Evolutionary conservation across 1,284 basidiomycete species (phyloP).

Genomic region (Caloboletus inedulis): DNA sequence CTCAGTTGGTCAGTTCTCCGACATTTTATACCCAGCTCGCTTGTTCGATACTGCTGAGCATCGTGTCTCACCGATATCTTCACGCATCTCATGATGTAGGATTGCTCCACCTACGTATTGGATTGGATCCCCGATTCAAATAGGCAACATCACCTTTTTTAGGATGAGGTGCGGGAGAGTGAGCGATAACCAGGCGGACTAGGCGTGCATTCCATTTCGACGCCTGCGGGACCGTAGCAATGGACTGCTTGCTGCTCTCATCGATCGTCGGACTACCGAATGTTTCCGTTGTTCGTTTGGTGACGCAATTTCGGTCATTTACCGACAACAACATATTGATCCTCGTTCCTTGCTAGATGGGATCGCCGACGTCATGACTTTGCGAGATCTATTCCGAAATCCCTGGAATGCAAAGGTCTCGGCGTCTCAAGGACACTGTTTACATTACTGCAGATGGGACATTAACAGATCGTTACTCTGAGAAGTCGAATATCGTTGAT

Average conservation of each 20-base stretch:
- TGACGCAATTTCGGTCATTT: slow-evolving; percentile 29
- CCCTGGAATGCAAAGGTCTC: neutral
- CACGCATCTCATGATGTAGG: slow-evolving; percentile 10
- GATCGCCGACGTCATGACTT: slow-evolving; percentile 18
- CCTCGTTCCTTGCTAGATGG: slow-evolving; percentile 14
- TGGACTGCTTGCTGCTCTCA: slow-evolving; percentile 17
- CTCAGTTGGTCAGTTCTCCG: slow-evolving; percentile 4
- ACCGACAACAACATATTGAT: slow-evolving; percentile 9
- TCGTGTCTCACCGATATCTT: slow-evolving; percentile 22
- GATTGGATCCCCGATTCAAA: slow-evolving; percentile 25
- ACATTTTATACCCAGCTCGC: slow-evolving; percentile 30
- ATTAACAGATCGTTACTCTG: neutral
- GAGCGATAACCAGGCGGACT: slow-evolving; percentile 29
- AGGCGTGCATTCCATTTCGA: slow-evolving; percentile 33
- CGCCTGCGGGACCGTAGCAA: slow-evolving; percentile 26
- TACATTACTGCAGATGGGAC: neutral
- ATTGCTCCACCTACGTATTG: slow-evolving; percentile 22
- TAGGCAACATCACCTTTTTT: slow-evolving; percentile 17
- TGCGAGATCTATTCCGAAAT: slow-evolving; percentile 16
- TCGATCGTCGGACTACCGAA: slow-evolving; percentile 19
- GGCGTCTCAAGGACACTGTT: slow-evolving; percentile 4
- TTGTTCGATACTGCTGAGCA: slow-evolving; percentile 16
- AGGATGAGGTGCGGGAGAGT: slow-evolving; percentile 16
- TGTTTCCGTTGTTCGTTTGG: slow-evolving; percentile 13
- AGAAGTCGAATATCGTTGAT: neutral